phyloP scores from a whole-genome alignment of 225 moss, liverwort and hornwort genomes.

The Anthoceros angustus region DNA sequence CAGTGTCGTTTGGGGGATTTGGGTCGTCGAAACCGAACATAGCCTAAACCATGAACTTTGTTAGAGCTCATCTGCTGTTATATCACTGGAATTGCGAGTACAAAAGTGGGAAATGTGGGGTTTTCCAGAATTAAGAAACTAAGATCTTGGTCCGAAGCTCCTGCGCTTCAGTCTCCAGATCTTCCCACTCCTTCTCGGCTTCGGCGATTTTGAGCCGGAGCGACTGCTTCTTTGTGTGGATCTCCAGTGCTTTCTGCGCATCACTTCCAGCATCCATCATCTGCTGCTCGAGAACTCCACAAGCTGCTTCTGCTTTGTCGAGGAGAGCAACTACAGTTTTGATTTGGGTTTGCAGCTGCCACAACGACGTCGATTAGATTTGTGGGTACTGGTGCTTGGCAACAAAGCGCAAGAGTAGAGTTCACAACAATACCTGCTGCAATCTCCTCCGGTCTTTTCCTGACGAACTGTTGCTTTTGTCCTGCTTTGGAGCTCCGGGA shows the following conservation, averaged over 20 bases:
- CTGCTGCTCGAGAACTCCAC: constrained; percentile 48
- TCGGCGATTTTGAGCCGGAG: constrained; percentile 25
- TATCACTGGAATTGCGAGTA: too few relatives aligned
- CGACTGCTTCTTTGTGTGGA: constrained; percentile 46
- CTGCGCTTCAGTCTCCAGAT: constrained; percentile 27
- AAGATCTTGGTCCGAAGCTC: not conserved
- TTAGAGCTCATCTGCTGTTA: too few relatives aligned
- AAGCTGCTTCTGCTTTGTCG: constrained; percentile 52
- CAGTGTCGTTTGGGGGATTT: too few relatives aligned
- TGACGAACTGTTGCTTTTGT: constrained; percentile 8
- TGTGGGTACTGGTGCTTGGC: not conserved
- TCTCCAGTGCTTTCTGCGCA: constrained; percentile 53
- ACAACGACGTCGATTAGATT: not conserved
- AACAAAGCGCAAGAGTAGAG: constrained; percentile 2
- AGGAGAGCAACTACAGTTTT: constrained; percentile 61
- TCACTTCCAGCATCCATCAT: constrained; percentile 69
- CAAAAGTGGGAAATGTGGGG: too few relatives aligned
- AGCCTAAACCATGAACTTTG: too few relatives aligned
- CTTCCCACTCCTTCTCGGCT: constrained; percentile 67
- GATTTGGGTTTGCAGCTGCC: constrained; percentile 58
- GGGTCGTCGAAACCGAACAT: too few relatives aligned
- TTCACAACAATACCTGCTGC: constrained; percentile 28
- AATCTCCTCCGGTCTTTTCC: constrained; percentile 42
- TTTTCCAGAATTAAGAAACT: not conserved
- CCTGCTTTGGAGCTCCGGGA: constrained; percentile 18